These are phyloP conservation scores for Aspergillus persii DNA, from an alignment of 2,329 filamentous ascomycete species.

Conservation along the genomic window DNA sequence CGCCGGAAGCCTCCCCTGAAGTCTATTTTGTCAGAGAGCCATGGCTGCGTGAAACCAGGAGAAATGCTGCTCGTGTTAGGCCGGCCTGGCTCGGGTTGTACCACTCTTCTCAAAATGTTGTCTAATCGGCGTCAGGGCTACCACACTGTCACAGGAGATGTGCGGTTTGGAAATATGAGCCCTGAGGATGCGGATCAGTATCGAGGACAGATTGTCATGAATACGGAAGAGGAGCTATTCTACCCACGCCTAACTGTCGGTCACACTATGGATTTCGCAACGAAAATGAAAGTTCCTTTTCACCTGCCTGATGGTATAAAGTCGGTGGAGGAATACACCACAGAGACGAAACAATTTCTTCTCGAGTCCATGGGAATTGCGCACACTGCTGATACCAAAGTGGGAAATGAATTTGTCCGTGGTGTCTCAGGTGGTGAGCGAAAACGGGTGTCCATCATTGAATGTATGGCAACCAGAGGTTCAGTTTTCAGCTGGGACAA, in stretches of 20 bases:
- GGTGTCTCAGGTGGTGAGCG: slow-evolving; percentile 66
- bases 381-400: slow-evolving; percentile 62
- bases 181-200: slow-evolving; percentile 46
- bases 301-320: slow-evolving; percentile 66
- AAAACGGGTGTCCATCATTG: slow-evolving; percentile 65
- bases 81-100: slow-evolving; percentile 67
- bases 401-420: slow-evolving; percentile 62
- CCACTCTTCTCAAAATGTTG: slow-evolving; percentile 66
- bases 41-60: slow-evolving; percentile 69
- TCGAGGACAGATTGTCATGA: slow-evolving; percentile 57
- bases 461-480: slow-evolving; percentile 56
- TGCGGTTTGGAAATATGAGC: slow-evolving; percentile 52
- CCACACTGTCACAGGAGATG: slow-evolving; percentile 56
- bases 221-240: slow-evolving; percentile 53
- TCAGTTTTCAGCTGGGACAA: slow-evolving; percentile 64
- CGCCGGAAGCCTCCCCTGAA: slow-evolving; percentile 56
- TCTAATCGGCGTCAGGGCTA: slow-evolving; percentile 63
- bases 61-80: slow-evolving; percentile 70
- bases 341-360: slow-evolving; percentile 51
- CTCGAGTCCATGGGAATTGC: slow-evolving; percentile 54
- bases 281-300: slow-evolving; percentile 64
- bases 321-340: slow-evolving; percentile 53
- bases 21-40: slow-evolving; percentile 62
- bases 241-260: slow-evolving; percentile 51
- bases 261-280: slow-evolving; percentile 57